phyloP scores from a whole-genome alignment of 78 protist species.

The Thecamonas trahens region DNA sequence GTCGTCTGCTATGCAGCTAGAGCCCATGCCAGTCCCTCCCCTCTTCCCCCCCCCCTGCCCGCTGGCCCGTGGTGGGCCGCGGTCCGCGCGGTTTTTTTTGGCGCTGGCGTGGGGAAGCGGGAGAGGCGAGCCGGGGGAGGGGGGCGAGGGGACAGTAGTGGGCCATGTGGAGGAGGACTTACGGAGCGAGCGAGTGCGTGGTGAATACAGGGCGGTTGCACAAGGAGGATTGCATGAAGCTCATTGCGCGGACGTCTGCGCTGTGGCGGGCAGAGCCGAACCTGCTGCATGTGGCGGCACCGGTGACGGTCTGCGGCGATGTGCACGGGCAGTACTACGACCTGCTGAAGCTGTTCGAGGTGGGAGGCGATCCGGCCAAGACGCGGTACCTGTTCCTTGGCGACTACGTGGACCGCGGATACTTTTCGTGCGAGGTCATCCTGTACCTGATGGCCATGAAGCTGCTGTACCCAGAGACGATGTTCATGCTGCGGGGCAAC shows the following conservation, averaged over 20 bases:
- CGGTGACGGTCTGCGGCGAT: conserved; percentile 78
- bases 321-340: conserved; percentile 89
- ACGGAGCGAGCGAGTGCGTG: no score
- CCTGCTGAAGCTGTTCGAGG: conserved; percentile 56
- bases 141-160: no score
- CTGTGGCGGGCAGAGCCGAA: conserved; percentile 30
- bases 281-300: conserved; percentile 43
- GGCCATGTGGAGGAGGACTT: no score
- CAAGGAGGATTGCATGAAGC: no score
- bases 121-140: no score
- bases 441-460: conserved; percentile 80
- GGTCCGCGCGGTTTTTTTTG: no score
- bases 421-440: conserved; percentile 61
- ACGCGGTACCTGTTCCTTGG: conserved; percentile 87
- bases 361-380: conserved; percentile 78
- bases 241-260: background rate
- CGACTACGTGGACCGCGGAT: conserved; percentile 95
- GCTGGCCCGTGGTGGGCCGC: no score
- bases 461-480: conserved; percentile 69
- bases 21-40: no score
- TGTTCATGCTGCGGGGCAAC: conserved; percentile 90
- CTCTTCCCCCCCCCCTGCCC: no score
- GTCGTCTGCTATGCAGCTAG: no score
- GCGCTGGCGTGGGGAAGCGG: no score
- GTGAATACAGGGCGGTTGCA: no score